Base-by-base conservation (phyloP, 371 early-diverging fungal species). In the Fennellomyces sp. region DNA sequence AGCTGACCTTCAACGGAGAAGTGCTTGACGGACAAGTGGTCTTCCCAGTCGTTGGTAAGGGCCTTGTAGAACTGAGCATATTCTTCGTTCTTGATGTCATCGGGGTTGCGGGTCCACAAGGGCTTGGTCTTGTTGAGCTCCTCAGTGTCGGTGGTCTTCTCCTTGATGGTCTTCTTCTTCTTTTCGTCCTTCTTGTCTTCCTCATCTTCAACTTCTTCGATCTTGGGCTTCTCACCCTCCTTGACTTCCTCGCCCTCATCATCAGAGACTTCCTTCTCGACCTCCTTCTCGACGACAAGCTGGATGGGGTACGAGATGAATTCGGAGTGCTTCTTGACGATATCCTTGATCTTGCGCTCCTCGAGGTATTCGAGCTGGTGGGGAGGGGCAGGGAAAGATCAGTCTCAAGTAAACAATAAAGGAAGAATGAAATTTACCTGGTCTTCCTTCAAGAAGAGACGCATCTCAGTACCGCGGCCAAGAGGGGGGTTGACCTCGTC, bases 201-300 rank as follows among this genome's bases (percentile, higher is more conserved):
- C 17, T 64, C 64, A 56, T 75, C 72, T 19, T 64, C 63, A 35
- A 78, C 69, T 59, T 80, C 88, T 54, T 78, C 82, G 48, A 80
- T 81, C 73, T 86, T 84, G 66, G 76, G 78, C 75, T 84, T 79
- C 33, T 82, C 82, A 59, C 64, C 58, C 47, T 85, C 88, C 58
- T 84, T 83, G 61, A 88, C 91, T 56, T 77, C 88, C 50, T 85
- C 90, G 61, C 48, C 83, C n/a, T 45, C 45, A 51, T 84, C 93
- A 48, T 84, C 91, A 61, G 89, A 90, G 45, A 92, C 94, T 76
- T 95, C 96, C 86, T 89, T 94, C 82, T 96, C 79, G 17, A 75
- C 64, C 59, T 78, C 79, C 71, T 74, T 78, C 57, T 78, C 78
- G 36, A 78, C 75, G 2, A 70, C 58, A 5, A 78, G 60, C 41